These are phyloP conservation scores for Magnolia changhungtana DNA, from an alignment of 164 flowering plant genomes.

Conservation along the genomic window DNA sequence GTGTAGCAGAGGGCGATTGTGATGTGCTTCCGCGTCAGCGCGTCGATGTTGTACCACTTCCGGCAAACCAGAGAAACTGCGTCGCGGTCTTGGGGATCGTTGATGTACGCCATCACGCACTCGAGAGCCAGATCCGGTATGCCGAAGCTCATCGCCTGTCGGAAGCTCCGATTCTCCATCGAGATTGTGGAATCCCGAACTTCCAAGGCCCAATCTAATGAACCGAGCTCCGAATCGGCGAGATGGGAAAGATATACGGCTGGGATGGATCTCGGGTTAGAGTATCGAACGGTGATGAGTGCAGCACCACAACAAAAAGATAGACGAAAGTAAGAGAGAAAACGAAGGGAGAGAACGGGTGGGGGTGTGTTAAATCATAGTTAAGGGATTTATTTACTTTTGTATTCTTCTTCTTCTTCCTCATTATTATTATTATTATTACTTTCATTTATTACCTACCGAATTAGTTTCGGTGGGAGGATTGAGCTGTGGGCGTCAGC, in stretches of 20 bases:
- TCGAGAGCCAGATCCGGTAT: conserved; percentile 53
- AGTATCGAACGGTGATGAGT: background rate
- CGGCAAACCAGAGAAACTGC: conserved; percentile 77
- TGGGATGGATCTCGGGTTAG: background rate
- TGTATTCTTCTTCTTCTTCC: too few species aligned
- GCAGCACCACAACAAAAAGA: background rate
- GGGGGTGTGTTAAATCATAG: too few species aligned
- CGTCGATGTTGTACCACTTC: conserved; percentile 70
- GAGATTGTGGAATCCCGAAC: background rate
- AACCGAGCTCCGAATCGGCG: background rate
- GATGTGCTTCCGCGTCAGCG: conserved; percentile 67
- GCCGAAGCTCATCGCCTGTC: conserved; percentile 21
- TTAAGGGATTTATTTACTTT: too few species aligned
- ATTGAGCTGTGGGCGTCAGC: too few species aligned
- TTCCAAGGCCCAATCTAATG: background rate
- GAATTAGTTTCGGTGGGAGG: too few species aligned
- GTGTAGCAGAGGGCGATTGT: conserved; percentile 87
- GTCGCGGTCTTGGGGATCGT: conserved; percentile 66
- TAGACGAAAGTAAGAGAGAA: background rate
- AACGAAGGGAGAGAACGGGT: background rate
- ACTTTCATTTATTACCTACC: too few species aligned
- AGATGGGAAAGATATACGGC: conserved; percentile 6
- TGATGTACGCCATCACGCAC: conserved; percentile 58
- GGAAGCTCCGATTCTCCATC: conserved; percentile 32
- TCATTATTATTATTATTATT: too few species aligned